A percentile compares a stretch with the other conserved stretches of the same genome.
These are phyloP conservation scores for Microsporum canis DNA, from an alignment of 2,329 filamentous ascomycete species.

Conservation along the genomic window DNA sequence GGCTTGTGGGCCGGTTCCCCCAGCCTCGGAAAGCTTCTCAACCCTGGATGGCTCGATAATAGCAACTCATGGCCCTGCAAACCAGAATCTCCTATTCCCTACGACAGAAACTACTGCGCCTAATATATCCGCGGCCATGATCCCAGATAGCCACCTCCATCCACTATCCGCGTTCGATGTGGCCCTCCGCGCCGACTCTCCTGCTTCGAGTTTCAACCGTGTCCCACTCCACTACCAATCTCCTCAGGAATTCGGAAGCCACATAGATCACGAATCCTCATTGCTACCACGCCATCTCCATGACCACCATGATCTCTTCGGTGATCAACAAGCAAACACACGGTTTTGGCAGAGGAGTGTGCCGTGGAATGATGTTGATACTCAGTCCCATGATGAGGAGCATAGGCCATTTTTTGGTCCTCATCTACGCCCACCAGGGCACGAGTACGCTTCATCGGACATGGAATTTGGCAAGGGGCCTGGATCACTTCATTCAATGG, in stretches of 20 bases:
- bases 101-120: constrained; percentile 19
- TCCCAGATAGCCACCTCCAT: constrained; percentile 10
- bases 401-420: constrained; percentile 35
- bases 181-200: constrained; percentile 34
- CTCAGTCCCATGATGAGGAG: constrained; percentile 34
- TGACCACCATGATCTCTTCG: constrained; percentile 36
- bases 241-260: constrained; percentile 30
- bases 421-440: constrained; percentile 30
- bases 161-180: constrained; percentile 35
- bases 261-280: constrained; percentile 22
- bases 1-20: constrained; percentile 32
- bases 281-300: constrained; percentile 21
- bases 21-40: constrained; percentile 19
- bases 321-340: constrained; percentile 35
- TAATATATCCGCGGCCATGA: constrained; percentile 8
- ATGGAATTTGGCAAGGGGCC: constrained; percentile 34
- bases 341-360: constrained; percentile 34
- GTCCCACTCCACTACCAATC: constrained; percentile 34
- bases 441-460: constrained; percentile 36
- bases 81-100: constrained; percentile 18
- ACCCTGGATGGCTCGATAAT: constrained; percentile 13
- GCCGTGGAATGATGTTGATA: constrained; percentile 32
- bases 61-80: constrained; percentile 22
- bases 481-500: constrained; percentile 34
- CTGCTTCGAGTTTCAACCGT: constrained; percentile 33